phyloP scores from a whole-genome alignment of 2,329 filamentous ascomycete genomes.

The Torrubiellomyces zombiae region DNA sequence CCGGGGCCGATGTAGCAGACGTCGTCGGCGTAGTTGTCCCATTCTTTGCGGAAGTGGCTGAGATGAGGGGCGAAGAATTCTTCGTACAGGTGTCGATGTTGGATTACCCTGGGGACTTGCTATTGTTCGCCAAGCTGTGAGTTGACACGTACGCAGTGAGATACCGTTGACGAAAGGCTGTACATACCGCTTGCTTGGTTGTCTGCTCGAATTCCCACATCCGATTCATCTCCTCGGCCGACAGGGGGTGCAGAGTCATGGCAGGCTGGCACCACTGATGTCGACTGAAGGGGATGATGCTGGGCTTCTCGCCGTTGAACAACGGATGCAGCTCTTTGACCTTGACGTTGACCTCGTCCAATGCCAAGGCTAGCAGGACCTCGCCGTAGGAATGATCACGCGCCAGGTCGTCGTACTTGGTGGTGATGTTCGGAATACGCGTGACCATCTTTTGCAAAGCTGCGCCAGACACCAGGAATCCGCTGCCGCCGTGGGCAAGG shows the following conservation, averaged over 20 bases:
- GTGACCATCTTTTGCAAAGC: conserved; percentile 31
- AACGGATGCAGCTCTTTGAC: conserved; percentile 31
- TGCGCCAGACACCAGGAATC: conserved; percentile 36
- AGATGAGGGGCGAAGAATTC: conserved; percentile 29
- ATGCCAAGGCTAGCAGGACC: conserved; percentile 28
- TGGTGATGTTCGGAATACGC: conserved; percentile 23
- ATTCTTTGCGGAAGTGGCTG: conserved; percentile 24
- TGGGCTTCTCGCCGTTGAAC: conserved; percentile 39
- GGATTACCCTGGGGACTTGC: conserved; percentile 20
- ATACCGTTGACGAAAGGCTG: too few relatives aligned
- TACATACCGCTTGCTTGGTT: conserved; percentile 23
- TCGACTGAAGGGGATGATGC: conserved; percentile 28
- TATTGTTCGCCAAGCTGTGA: conserved; percentile 8
- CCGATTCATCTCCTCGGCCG: conserved; percentile 30
- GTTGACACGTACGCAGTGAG: too few relatives aligned
- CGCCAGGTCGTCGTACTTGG: conserved; percentile 28
- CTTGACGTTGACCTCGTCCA: conserved; percentile 25
- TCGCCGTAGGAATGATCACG: conserved; percentile 33
- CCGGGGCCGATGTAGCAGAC: conserved; percentile 25
- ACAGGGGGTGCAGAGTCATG: conserved; percentile 40
- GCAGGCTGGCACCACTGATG: conserved; percentile 39
- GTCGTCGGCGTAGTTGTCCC: conserved; percentile 36
- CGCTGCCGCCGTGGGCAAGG: conserved; percentile 41
- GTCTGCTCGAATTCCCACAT: conserved; percentile 38
- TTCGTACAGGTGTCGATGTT: conserved; percentile 32